Conservation (phyloP, 305 asterid species). For the Fraxinus angustifolia region DNA sequence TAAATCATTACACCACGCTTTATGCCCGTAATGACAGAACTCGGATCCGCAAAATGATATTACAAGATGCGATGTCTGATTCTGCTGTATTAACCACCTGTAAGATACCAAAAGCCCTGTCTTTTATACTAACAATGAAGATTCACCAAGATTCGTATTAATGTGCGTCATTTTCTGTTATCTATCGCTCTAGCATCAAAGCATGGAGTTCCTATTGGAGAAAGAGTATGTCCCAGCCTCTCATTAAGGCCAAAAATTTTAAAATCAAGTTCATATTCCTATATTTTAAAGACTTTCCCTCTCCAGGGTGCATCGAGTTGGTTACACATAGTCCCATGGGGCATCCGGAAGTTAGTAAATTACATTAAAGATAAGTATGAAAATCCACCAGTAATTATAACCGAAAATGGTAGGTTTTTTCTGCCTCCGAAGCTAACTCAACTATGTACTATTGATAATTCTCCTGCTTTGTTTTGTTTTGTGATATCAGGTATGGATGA, state of each 20-base stretch:
- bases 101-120: constrained; percentile 28
- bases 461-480: constrained; percentile 13
- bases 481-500: constrained; percentile 71
- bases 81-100: constrained; percentile 67
- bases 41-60: constrained; percentile 43
- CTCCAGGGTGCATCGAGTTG: constrained; percentile 62
- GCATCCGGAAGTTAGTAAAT: constrained; percentile 59
- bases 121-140: background rate
- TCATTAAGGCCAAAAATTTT: background rate
- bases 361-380: constrained; percentile 59
- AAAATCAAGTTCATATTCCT: background rate
- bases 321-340: constrained; percentile 82
- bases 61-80: constrained; percentile 62
- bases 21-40: constrained; percentile 68
- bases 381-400: constrained; percentile 63
- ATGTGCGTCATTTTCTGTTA: background rate
- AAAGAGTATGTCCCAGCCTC: constrained; percentile 45
- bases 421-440: background rate
- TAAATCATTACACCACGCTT: constrained; percentile 72
- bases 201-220: constrained; percentile 75
- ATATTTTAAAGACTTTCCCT: background rate
- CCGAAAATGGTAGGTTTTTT: constrained; percentile 58
- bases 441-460: background rate
- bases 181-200: constrained; percentile 41
- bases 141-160: background rate